These are phyloP conservation scores for Clonostachys byssicola DNA, from an alignment of 2,329 filamentous ascomycete genomes.

Conservation along the genomic window DNA sequence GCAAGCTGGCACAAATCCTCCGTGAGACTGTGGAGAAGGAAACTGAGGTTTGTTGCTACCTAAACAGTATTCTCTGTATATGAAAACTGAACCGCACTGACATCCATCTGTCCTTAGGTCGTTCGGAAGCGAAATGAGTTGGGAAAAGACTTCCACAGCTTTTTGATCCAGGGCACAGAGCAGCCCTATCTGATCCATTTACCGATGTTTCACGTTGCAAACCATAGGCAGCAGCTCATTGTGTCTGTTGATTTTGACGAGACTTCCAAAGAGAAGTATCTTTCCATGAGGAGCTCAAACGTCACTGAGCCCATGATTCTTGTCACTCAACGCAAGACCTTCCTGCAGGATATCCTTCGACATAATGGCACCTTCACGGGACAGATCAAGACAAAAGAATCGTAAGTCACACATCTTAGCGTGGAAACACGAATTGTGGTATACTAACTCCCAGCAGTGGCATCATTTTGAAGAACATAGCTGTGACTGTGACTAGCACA, in stretches of 20 bases:
- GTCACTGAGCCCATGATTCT: slow-evolving; percentile 18
- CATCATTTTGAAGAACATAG: slow-evolving; percentile 11
- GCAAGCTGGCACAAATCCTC: slow-evolving; percentile 24
- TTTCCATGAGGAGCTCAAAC: slow-evolving; percentile 13
- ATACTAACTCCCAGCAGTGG: neutral
- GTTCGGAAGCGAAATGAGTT: slow-evolving; percentile 27
- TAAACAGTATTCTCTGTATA: neutral
- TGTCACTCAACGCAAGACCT: slow-evolving; percentile 13
- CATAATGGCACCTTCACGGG: slow-evolving; percentile 13
- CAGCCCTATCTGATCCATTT: slow-evolving; percentile 25
- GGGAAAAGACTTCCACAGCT: slow-evolving; percentile 24
- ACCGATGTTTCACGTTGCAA: slow-evolving; percentile 31
- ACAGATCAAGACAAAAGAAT: slow-evolving; percentile 18
- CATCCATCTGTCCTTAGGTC: slow-evolving; percentile 6
- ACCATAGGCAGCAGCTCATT: slow-evolving; percentile 31
- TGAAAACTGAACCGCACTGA: neutral
- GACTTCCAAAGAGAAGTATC: slow-evolving; percentile 8
- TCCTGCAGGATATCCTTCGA: slow-evolving; percentile 13
- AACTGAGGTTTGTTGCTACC: neutral
- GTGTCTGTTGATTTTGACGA: slow-evolving; percentile 17
- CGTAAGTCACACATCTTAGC: slow-evolving; percentile 12
- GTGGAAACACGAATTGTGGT: neutral
- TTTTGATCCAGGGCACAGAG: slow-evolving; percentile 27
- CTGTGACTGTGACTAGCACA: slow-evolving; percentile 11
- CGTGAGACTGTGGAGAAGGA: slow-evolving; percentile 20